These are phyloP conservation scores for Nitzschia palea DNA, from an alignment of 108 stramenopile species.

Conservation along the genomic window DNA sequence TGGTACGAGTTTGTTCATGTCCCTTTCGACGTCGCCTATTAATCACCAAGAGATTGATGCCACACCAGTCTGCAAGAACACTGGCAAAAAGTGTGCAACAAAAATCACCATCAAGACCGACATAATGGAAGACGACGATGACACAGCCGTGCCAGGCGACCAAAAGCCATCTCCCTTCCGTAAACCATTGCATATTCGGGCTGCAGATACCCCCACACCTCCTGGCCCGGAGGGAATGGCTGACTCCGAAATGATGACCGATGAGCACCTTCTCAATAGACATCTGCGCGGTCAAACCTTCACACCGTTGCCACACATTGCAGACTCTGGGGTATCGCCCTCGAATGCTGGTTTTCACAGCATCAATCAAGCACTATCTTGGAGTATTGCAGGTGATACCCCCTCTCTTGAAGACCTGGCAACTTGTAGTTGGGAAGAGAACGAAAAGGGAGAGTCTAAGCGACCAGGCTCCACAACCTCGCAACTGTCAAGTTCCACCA, in stretches of 20 bases:
- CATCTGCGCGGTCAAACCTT: slow-evolving; percentile 82
- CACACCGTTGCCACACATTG: slow-evolving; percentile 69
- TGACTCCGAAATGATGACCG: slow-evolving; percentile 45
- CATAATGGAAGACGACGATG: slow-evolving; percentile 13
- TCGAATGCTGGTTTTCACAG: slow-evolving; percentile 39
- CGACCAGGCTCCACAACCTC: slow-evolving; percentile 50
- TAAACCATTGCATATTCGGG: background rate
- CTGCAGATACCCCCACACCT: slow-evolving; percentile 43
- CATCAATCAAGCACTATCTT: slow-evolving; percentile 64
- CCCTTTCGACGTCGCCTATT: slow-evolving; percentile 58
- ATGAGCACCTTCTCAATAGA: slow-evolving; percentile 67
- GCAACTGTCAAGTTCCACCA: slow-evolving; percentile 21
- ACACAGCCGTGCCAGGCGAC: background rate
- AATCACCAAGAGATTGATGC: slow-evolving; percentile 42
- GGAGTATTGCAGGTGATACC: slow-evolving; percentile 74
- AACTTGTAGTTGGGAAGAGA: slow-evolving; percentile 52
- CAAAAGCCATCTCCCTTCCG: slow-evolving; percentile 13
- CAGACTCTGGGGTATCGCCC: slow-evolving; percentile 35
- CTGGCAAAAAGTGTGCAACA: slow-evolving; percentile 19
- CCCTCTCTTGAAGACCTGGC: slow-evolving; percentile 62
- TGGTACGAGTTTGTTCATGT: slow-evolving; percentile 39
- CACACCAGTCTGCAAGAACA: slow-evolving; percentile 60
- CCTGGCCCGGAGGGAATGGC: slow-evolving; percentile 21
- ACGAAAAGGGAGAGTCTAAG: slow-evolving; percentile 29
- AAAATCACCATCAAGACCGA: slow-evolving; percentile 31